Evolutionary conservation across 2,329 filamentous ascomycete species (phyloP).

Genomic region (Didymella exigua): DNA sequence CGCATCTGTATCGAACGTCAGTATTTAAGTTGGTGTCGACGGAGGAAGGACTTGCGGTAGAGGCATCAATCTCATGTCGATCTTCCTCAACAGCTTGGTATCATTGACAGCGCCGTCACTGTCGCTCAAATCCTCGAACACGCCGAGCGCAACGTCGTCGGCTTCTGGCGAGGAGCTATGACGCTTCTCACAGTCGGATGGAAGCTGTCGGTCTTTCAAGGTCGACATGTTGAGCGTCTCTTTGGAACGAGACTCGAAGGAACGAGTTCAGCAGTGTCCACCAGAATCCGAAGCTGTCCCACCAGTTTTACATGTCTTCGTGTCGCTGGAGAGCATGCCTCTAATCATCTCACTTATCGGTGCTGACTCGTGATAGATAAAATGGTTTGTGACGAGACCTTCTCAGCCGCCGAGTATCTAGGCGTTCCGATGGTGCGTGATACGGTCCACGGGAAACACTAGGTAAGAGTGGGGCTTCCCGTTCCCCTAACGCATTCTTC

Average conservation of each 20-base stretch:
- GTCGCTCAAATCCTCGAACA: background rate
- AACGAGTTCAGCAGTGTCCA: background rate
- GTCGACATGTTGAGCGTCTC: background rate
- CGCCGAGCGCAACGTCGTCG: background rate
- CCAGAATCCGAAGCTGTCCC: background rate
- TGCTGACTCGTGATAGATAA: background rate
- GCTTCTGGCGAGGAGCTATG: background rate
- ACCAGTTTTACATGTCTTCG: background rate
- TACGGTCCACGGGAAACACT: background rate
- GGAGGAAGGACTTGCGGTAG: background rate
- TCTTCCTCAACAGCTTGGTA: background rate
- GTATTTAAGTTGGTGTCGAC: no score
- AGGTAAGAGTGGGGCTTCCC: background rate
- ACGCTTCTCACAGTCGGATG: background rate
- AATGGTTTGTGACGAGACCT: background rate
- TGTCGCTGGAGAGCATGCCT: background rate
- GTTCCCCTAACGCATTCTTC: background rate
- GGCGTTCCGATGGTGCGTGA: background rate
- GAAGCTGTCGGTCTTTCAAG: background rate
- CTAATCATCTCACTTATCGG: background rate
- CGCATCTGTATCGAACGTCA: background rate
- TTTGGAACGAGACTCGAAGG: background rate
- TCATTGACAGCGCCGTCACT: background rate
- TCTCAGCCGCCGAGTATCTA: background rate
- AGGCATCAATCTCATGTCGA: conserved; percentile 1